Evolutionary conservation across 495 filamentous ascomycete genomes (phyloP), one percentile per base, ranked within the genome.

Genomic region (Penicillium malachiteum): DNA sequence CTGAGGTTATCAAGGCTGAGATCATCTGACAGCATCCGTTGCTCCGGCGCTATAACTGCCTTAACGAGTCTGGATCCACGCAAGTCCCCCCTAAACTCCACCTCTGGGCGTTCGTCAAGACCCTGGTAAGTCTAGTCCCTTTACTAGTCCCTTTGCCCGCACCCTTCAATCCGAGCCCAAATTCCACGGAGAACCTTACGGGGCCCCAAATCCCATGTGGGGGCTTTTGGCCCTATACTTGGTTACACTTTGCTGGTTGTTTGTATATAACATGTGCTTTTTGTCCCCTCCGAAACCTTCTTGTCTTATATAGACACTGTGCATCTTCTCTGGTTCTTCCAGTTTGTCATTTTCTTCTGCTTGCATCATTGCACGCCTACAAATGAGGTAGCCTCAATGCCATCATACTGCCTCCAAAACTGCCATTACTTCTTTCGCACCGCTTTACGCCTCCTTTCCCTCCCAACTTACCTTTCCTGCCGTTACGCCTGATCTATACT

Each of bases 381-480:
- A 58, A 54, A 67, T 69, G 67, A 63, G 59, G 57, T 71, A 69
- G 64, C 55, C 57, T 66, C 69, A 64, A 94, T 93, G 89, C 89
- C 89, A 75, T 73, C 81, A 57, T 94, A 91, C 70, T 95, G 77
- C 71, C 78, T 88, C 45, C 88, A 94, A 79, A 88, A 95, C 69
- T 95, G 89, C 67, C 90, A 94, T 69, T 94, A 93, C 71, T 95
- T 95, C 80, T 92, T 89, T 79, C 88, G 88, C 78, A 92, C 84
- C 65, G 87, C 89, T 60, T 74, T 94, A 71, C 88, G 87, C 77
- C 84, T 91, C 69, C 77, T 93, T 38, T 92, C 87, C 56, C 87
- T 95, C 53, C 78, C 83, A 68, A 92, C 88, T 54, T 79, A 74
- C 61, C 83, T 94, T 63, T 88, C 88, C 54, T 84, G 86, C 63